These are phyloP conservation scores for Platanthera zijinensis DNA, from an alignment of 106 monocot genomes.

Conservation along the genomic window DNA sequence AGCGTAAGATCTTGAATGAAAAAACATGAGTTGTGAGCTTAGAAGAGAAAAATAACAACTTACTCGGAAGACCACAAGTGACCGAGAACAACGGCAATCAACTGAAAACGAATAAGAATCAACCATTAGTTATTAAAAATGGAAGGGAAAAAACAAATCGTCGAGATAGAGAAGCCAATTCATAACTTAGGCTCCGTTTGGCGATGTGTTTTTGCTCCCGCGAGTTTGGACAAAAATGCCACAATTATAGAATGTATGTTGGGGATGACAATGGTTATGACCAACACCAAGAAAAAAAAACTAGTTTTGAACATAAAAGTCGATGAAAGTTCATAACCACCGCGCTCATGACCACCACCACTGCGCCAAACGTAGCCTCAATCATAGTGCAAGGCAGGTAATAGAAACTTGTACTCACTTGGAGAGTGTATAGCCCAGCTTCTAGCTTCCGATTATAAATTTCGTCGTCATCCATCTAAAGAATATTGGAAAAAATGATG, in stretches of 20 bases:
- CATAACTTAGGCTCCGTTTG: not conserved
- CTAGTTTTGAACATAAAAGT: too few relatives aligned
- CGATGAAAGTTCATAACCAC: too few relatives aligned
- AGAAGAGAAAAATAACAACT: constrained; percentile 13
- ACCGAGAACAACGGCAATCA: constrained; percentile 82
- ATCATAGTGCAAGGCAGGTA: not conserved
- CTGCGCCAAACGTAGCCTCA: not conserved
- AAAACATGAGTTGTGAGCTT: not conserved
- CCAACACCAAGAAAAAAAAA: too few relatives aligned
- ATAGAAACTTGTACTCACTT: constrained; percentile 34
- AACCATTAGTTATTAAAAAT: not conserved
- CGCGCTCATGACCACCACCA: too few relatives aligned
- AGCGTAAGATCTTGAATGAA: constrained; percentile 1
- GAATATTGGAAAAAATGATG: constrained; percentile 8
- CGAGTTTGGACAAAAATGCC: too few relatives aligned
- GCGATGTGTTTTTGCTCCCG: not conserved
- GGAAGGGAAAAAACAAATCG: not conserved
- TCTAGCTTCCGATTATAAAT: constrained; percentile 89
- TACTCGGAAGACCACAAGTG: constrained; percentile 97
- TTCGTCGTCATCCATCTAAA: constrained; percentile 94
- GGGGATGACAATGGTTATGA: too few relatives aligned
- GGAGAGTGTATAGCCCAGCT: constrained; percentile 90
- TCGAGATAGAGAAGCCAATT: not conserved
- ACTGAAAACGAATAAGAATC: constrained; percentile 29
- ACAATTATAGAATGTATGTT: too few relatives aligned